phyloP scores from a whole-genome alignment of 805 yeast genomes.

The Nakazawaea ambrosiae region DNA sequence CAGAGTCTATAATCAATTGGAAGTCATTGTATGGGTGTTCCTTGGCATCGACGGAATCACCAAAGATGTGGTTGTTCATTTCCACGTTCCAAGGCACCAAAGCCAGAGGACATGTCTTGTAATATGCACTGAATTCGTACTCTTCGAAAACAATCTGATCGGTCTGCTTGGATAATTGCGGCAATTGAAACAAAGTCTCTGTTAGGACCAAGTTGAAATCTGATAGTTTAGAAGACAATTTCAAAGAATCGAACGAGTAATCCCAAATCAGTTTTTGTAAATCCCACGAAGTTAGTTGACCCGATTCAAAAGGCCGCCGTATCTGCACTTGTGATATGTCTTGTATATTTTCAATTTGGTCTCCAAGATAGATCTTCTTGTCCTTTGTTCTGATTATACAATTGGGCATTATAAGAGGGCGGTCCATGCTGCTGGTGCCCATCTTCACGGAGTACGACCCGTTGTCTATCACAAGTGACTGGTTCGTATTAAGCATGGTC shows the following conservation, averaged over 20 bases:
- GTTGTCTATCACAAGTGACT: slow-evolving; percentile 68
- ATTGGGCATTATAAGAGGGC: slow-evolving; percentile 54
- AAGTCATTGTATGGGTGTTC: slow-evolving; percentile 41
- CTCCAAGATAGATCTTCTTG: slow-evolving; percentile 66
- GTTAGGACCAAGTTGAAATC: slow-evolving; percentile 62
- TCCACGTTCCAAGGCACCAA: slow-evolving; percentile 55
- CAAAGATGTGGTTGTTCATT: slow-evolving; percentile 14
- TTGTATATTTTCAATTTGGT: slow-evolving; percentile 52
- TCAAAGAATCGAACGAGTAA: slow-evolving; percentile 43
- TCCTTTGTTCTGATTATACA: slow-evolving; percentile 71
- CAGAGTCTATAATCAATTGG: slow-evolving; percentile 78
- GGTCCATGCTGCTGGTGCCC: slow-evolving; percentile 37
- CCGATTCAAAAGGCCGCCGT: slow-evolving; percentile 81
- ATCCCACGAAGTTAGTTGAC: slow-evolving; percentile 89
- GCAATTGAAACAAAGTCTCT: slow-evolving; percentile 77
- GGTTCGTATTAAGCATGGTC: slow-evolving; percentile 15
- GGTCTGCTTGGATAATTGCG: slow-evolving; percentile 72
- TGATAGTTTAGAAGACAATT: slow-evolving; percentile 19
- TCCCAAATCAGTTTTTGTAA: slow-evolving; percentile 89
- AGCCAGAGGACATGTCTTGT: slow-evolving; percentile 56
- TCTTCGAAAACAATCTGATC: slow-evolving; percentile 95
- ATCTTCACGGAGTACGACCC: slow-evolving; percentile 80
- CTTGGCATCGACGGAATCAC: slow-evolving; percentile 2
- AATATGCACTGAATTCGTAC: slow-evolving; percentile 68
- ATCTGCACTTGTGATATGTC: slow-evolving; percentile 70